Evolutionary conservation across 768 basidiomycete species (phyloP).

Genomic region (Lentinula detonsa): DNA sequence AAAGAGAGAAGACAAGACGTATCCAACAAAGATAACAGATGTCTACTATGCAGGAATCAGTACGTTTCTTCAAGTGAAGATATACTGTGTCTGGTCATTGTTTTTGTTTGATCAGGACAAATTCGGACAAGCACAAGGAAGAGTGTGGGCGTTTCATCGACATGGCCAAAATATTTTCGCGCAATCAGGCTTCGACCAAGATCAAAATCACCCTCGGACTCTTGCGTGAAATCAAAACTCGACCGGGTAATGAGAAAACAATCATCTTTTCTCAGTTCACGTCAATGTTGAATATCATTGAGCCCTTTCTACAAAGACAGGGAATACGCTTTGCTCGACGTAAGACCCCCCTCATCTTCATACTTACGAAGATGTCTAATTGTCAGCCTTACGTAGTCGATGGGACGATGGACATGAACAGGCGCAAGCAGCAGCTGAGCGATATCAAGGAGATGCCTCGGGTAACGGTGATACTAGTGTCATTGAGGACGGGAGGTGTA

Average conservation of each 20-base stretch:
- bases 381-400: constrained; percentile 31
- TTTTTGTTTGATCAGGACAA: background rate
- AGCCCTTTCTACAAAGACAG: constrained; percentile 71
- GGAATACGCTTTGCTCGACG: constrained; percentile 79
- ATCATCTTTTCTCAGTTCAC: constrained; percentile 98
- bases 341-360: constrained; percentile 35
- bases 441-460: constrained; percentile 57
- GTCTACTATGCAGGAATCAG: constrained; percentile 72
- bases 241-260: constrained; percentile 75
- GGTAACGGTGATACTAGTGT: constrained; percentile 82
- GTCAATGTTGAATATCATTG: constrained; percentile 76
- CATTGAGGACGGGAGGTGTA: constrained; percentile 94
- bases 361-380: background rate
- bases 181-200: constrained; percentile 77
- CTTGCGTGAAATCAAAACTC: constrained; percentile 55
- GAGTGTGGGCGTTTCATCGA: constrained; percentile 56
- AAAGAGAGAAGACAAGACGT: constrained; percentile 16
- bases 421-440: constrained; percentile 70
- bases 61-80: constrained; percentile 25
- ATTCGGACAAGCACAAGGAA: constrained; percentile 8
- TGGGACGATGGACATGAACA: constrained; percentile 73
- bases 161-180: constrained; percentile 41
- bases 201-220: constrained; percentile 78
- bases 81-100: background rate
- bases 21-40: constrained; percentile 50